These are phyloP conservation scores for Solanum raphanifolium DNA, from an alignment of 257 asterid species.

Conservation along the genomic window DNA sequence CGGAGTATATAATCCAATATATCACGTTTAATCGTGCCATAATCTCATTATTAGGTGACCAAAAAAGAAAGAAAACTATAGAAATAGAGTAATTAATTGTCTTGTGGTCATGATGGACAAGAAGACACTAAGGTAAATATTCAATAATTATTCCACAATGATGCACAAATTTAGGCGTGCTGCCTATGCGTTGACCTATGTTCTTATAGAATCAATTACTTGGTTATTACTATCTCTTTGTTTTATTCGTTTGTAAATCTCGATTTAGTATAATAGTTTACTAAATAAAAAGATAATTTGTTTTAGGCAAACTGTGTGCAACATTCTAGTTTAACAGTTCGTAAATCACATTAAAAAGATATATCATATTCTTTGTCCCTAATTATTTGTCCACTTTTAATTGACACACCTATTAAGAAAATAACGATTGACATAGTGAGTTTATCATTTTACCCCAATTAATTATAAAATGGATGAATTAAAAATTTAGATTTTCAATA, in stretches of 20 bases:
- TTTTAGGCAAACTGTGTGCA: background rate
- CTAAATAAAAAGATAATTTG: background rate
- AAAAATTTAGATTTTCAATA: too few relatives aligned
- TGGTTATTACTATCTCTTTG: background rate
- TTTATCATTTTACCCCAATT: too few relatives aligned
- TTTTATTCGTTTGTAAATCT: background rate
- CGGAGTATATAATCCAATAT: background rate
- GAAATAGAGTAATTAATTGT: background rate
- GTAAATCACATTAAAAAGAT: background rate
- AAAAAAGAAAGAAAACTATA: background rate
- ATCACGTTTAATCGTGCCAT: background rate
- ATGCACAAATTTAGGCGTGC: background rate
- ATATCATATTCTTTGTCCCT: too few relatives aligned
- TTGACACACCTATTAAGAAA: too few relatives aligned
- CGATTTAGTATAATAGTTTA: background rate
- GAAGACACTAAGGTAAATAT: background rate
- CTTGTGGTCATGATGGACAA: background rate
- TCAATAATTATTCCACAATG: background rate
- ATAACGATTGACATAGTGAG: too few relatives aligned
- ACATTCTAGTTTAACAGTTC: too few relatives aligned
- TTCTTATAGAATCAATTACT: background rate
- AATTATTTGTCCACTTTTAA: too few relatives aligned
- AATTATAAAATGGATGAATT: too few relatives aligned
- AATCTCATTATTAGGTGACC: background rate
- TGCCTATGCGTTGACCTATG: background rate